A percentile compares a stretch with the other conserved stretches of the same genome.
Conservation (phyloP, 2,329 filamentous ascomycete species). For the Verruconis gallopava region DNA sequence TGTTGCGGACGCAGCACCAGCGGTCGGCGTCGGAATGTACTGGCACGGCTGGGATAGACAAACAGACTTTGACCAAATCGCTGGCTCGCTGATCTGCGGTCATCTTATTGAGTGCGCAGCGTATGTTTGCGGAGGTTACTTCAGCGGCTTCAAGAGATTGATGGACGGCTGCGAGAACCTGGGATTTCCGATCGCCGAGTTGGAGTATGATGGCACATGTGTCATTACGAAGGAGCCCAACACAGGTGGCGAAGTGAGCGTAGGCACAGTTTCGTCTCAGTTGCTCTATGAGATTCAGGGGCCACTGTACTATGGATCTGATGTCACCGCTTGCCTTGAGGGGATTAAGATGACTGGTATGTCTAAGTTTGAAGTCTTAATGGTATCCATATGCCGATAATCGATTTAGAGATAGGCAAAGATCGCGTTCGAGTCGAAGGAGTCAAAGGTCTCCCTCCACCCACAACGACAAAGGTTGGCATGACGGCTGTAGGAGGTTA, state of each 20-base stretch:
- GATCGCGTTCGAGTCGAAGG: constrained; percentile 5
- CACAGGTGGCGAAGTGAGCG: constrained; percentile 22
- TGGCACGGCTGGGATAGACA: constrained; percentile 30
- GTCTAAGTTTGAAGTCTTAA: neutral
- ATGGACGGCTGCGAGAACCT: constrained; percentile 20
- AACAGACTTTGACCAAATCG: constrained; percentile 25
- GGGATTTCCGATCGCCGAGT: constrained; percentile 35
- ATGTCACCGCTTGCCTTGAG: constrained; percentile 20
- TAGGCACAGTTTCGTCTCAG: constrained; percentile 15
- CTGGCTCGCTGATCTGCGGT: constrained; percentile 23
- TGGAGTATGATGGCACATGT: constrained; percentile 26
- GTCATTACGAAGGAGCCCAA: constrained; percentile 32
- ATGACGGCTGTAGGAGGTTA: constrained; percentile 17
- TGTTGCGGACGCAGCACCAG: constrained; percentile 29
- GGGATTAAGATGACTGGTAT: constrained; percentile 12
- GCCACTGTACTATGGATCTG: constrained; percentile 23
- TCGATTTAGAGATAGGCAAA: neutral
- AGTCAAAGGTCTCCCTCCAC: constrained; percentile 6
- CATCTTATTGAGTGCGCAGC: constrained; percentile 25
- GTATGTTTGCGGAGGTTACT: constrained; percentile 31
- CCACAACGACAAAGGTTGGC: constrained; percentile 13
- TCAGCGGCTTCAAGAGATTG: constrained; percentile 28
- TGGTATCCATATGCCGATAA: neutral
- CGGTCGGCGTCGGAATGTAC: constrained; percentile 23
- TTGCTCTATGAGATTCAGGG: constrained; percentile 29